Evolutionary conservation across 1,284 basidiomycete genomes (phyloP).

Genomic region (Meripilus lineatus): DNA sequence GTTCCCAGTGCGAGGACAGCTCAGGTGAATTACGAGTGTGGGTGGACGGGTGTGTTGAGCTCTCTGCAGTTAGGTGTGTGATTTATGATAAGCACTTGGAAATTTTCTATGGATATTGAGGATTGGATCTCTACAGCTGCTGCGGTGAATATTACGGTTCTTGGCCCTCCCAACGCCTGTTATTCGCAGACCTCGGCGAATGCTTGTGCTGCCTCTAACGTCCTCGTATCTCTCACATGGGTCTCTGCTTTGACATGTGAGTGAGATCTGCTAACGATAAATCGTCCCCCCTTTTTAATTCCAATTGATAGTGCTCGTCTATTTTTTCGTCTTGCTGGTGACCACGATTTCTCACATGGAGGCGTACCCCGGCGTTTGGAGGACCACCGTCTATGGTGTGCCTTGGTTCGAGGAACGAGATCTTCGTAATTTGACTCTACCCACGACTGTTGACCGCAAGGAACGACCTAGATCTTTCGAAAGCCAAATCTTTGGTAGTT

Average conservation of each 20-base stretch:
- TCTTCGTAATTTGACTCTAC: not conserved
- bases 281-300: conserved; percentile 8
- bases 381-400: conserved; percentile 40
- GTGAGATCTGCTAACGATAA: conserved; percentile 22
- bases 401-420: conserved; percentile 45
- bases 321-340: conserved; percentile 49
- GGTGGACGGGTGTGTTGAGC: conserved; percentile 46
- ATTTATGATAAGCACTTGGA: conserved; percentile 4
- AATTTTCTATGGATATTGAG: not conserved
- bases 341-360: conserved; percentile 38
- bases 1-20: conserved; percentile 33
- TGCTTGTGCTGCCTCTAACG: conserved; percentile 48
- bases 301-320: conserved; percentile 40
- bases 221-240: conserved; percentile 53
- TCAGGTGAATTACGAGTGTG: conserved; percentile 45
- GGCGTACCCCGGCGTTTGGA: conserved; percentile 45
- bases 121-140: conserved; percentile 30
- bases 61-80: conserved; percentile 44
- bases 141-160: conserved; percentile 41
- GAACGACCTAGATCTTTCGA: too few species aligned
- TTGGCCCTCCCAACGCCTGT: conserved; percentile 35
- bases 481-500: conserved; percentile 5
- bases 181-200: conserved; percentile 30
- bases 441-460: conserved; percentile 8
- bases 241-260: conserved; percentile 45